These are phyloP conservation scores for Solanum verrucosum DNA, from an alignment of 257 asterid genomes.

Conservation along the genomic window DNA sequence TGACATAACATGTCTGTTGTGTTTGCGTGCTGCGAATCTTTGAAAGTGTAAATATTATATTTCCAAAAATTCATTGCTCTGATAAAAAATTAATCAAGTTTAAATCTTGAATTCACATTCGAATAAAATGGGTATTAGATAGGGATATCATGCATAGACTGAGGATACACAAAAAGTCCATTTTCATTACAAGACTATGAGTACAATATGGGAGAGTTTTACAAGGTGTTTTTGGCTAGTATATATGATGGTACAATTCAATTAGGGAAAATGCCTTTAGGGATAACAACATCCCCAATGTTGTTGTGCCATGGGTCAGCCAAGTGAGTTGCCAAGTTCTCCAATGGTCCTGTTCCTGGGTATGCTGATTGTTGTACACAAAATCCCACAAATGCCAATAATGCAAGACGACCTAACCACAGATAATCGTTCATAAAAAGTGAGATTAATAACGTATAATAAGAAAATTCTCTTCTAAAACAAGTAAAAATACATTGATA, in stretches of 20 bases:
- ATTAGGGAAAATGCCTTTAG: conserved; percentile 26
- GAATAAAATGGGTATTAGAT: neutral
- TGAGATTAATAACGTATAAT: no score
- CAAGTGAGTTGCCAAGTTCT: conserved; percentile 83
- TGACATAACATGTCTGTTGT: neutral
- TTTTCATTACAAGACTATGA: neutral
- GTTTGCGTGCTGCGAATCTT: neutral
- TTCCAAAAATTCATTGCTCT: neutral
- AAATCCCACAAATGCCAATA: conserved; percentile 86
- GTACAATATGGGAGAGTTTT: neutral
- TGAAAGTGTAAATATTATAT: neutral
- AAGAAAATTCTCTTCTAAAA: no score
- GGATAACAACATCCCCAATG: conserved; percentile 76
- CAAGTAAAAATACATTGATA: no score
- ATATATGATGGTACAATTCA: neutral
- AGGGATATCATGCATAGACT: neutral
- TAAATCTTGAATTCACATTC: neutral
- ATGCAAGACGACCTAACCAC: conserved; percentile 59
- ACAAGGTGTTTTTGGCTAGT: neutral
- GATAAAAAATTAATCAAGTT: neutral
- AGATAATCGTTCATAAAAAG: neutral
- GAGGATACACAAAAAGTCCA: neutral
- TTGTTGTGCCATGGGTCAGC: conserved; percentile 99
- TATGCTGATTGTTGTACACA: conserved; percentile 81
- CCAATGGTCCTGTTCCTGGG: conserved; percentile 95